Conservation (phyloP, 2,329 filamentous ascomycete species). For the Corynespora cassiicola region DNA sequence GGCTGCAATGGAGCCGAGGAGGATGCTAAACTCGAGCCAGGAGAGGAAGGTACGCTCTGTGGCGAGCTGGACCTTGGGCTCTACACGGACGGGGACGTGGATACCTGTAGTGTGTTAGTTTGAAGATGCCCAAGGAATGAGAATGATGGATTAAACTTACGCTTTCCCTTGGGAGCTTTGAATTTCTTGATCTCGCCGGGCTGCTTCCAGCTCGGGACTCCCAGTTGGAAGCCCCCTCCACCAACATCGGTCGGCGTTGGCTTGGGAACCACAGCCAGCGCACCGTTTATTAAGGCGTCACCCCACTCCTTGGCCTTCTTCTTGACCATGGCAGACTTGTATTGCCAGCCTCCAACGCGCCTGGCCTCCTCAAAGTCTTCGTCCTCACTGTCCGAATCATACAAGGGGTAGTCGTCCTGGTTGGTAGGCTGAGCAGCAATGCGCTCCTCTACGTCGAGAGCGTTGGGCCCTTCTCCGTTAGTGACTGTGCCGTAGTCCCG, state of each 20-base stretch:
- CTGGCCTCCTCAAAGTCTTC: conserved; percentile 81
- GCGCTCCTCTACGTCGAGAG: conserved; percentile 82
- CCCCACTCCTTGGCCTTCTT: conserved; percentile 58
- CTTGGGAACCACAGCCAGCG: conserved; percentile 40
- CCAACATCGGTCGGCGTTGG: conserved; percentile 54
- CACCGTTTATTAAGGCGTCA: conserved; percentile 34
- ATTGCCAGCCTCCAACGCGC: conserved; percentile 76
- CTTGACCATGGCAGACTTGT: conserved; percentile 64
- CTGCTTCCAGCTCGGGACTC: conserved; percentile 51
- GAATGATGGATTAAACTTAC: conserved; percentile 26
- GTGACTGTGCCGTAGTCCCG: conserved; percentile 54
- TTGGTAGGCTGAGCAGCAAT: conserved; percentile 67
- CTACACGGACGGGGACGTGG: conserved; percentile 92
- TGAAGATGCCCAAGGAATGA: not conserved
- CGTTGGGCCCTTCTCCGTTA: conserved; percentile 46
- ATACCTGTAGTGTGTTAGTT: conserved; percentile 64
- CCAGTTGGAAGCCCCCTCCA: conserved; percentile 47
- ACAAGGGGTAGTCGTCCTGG: conserved; percentile 80
- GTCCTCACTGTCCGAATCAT: conserved; percentile 88
- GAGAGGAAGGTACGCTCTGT: conserved; percentile 94
- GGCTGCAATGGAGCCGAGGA: conserved; percentile 68
- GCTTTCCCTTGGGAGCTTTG: conserved; percentile 79
- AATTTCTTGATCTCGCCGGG: conserved; percentile 56
- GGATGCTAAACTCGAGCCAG: conserved; percentile 97
- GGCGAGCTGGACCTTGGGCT: conserved; percentile 97